These are phyloP conservation scores for Aspergillus fumigatus DNA, from an alignment of 2,329 filamentous ascomycete species.

Conservation along the genomic window DNA sequence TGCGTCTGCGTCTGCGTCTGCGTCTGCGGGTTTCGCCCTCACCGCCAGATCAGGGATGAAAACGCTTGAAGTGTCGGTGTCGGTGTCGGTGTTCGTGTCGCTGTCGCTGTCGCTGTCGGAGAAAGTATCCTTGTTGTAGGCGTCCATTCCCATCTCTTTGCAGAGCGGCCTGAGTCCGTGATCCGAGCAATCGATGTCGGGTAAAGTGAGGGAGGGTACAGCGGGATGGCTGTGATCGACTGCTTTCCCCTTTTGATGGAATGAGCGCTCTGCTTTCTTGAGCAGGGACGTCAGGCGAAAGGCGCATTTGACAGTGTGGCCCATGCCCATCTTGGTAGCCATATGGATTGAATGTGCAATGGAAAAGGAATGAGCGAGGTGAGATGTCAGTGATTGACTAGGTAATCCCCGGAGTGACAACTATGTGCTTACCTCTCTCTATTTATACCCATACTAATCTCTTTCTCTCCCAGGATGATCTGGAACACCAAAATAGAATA, in stretches of 20 bases:
- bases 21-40: background rate
- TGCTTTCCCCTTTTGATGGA: conserved; percentile 12
- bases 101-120: conserved; percentile 1
- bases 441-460: background rate
- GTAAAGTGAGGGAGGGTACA: background rate
- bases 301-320: conserved; percentile 17
- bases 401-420: background rate
- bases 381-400: background rate
- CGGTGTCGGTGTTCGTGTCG: conserved; percentile 1
- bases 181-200: background rate
- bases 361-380: background rate
- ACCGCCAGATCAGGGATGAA: conserved; percentile 11
- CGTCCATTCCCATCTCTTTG: background rate
- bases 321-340: conserved; percentile 13
- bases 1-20: background rate
- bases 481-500: background rate
- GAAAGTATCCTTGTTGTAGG: conserved; percentile 1
- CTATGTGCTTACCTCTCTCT: background rate
- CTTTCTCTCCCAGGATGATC: background rate
- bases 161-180: background rate
- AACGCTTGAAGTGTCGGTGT: background rate
- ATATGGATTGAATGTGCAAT: background rate
- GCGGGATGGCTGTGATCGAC: background rate
- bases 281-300: conserved; percentile 16
- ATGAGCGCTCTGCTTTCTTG: conserved; percentile 10